Evolutionary conservation across 75 land plant genomes (phyloP), one percentile per base, ranked within the genome.

Genomic region (Cunninghamia lanceolata): DNA sequence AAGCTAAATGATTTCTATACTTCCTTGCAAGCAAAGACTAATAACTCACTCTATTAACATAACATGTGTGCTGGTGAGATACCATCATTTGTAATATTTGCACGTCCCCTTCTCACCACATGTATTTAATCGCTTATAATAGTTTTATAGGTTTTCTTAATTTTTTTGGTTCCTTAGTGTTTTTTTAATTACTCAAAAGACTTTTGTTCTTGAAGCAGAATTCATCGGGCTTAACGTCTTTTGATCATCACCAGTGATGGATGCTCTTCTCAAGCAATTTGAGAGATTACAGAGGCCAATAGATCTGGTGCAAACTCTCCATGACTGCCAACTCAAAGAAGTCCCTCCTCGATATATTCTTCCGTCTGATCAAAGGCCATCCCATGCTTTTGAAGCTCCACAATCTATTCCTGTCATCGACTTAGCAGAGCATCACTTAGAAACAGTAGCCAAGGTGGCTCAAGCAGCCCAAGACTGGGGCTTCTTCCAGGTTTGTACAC

Each of bases 381-480:
- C 5, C 4, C 84, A 0, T 83, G 45, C 68, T 50, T 19, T 30
- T 50, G 30, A 34, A 54, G 45, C 66, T 4, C 68, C 25, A 6
- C 68, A 63, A 7, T 17, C 42, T 38, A n/a, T 83, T 83, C 84
- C 84, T 52, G 68, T 83, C 38, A 83, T 83, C 21, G 66, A 83
- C 52, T 36, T 83, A 32, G 66, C 38, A 54, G 82, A 15, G 10
- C 3, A 71, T 4, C 82, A 35, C 66, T 83, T 14, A 14, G 28
- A 47, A 16, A 35, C 34, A 32, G 66, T 83, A 28, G 16, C 7
- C 21, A 40, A 47, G 3, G 3, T 54, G 4, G 66, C 84, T 19
- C 66, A 83, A 36, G 84, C 66, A 34, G 34, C 66, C 84, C 84
- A 54, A 13, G 84, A 52, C 28, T 83, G 84, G 84, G 84, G 84